phyloP scores from a whole-genome alignment of 2,329 filamentous ascomycete species.

The Claviceps sp. region DNA sequence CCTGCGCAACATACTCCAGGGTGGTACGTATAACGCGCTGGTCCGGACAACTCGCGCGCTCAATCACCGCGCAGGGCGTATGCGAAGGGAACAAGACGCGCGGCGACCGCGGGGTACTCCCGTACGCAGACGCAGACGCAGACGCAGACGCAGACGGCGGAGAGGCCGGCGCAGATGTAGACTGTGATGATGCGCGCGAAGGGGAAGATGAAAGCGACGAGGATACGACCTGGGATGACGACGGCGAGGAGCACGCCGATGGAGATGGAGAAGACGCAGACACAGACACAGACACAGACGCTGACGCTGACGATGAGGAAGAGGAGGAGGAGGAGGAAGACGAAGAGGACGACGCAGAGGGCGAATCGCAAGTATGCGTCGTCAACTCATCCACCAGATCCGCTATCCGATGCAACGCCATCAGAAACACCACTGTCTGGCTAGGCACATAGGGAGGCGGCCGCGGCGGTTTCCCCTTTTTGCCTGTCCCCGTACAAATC shows the following conservation, averaged over 20 bases:
- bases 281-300: too few species aligned
- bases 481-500: constrained; percentile 90
- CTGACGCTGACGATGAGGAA: too few species aligned
- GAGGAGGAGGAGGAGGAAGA: not conserved
- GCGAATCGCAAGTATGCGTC: not conserved
- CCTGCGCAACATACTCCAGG: constrained; percentile 61
- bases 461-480: constrained; percentile 72
- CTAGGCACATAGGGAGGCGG: constrained; percentile 66
- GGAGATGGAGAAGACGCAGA: too few species aligned
- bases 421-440: constrained; percentile 83
- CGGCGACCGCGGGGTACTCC: not conserved
- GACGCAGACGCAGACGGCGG: too few species aligned
- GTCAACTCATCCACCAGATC: constrained; percentile 58
- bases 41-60: constrained; percentile 86
- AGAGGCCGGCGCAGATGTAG: too few species aligned
- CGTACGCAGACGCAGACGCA: too few species aligned
- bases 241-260: too few species aligned
- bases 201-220: too few species aligned
- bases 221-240: too few species aligned
- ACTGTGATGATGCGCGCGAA: too few species aligned
- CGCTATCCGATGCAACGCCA: constrained; percentile 78
- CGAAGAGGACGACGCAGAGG: constrained; percentile 1
- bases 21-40: constrained; percentile 87
- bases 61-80: constrained; percentile 88
- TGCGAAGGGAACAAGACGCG: constrained; percentile 50